These are phyloP conservation scores for Beauveria rudraprayagi DNA, from an alignment of 2,329 filamentous ascomycete species.

Conservation along the genomic window DNA sequence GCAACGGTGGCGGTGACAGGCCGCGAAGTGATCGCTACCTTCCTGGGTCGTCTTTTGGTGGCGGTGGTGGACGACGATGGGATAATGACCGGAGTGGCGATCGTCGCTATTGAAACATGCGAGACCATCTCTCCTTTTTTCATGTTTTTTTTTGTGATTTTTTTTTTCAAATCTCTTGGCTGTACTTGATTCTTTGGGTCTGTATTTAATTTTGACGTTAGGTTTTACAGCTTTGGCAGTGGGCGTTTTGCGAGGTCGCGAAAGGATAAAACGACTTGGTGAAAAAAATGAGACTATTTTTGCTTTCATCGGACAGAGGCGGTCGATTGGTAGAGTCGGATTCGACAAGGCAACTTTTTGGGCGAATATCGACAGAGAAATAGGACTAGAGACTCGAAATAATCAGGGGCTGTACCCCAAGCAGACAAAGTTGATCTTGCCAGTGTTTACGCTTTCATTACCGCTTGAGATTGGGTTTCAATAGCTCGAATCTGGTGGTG, in stretches of 20 bases:
- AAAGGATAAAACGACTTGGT: background rate
- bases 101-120: background rate
- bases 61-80: conserved; percentile 17
- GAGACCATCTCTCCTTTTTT: background rate
- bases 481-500: background rate
- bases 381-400: background rate
- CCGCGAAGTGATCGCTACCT: conserved; percentile 27
- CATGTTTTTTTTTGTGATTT: background rate
- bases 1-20: conserved; percentile 17
- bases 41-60: conserved; percentile 17
- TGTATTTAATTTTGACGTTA: background rate
- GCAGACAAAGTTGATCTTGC: background rate
- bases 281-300: background rate
- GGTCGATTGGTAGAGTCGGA: background rate
- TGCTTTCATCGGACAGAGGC: background rate
- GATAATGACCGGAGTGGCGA: conserved; percentile 3
- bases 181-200: background rate
- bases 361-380: background rate
- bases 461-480: too few species aligned
- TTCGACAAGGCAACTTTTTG: background rate
- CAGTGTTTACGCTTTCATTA: background rate
- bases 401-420: background rate
- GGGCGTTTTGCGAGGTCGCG: background rate
- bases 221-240: background rate
- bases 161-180: background rate